These are phyloP conservation scores for Lithospermum erythrorhizon DNA, from an alignment of 257 asterid genomes.

Conservation along the genomic window DNA sequence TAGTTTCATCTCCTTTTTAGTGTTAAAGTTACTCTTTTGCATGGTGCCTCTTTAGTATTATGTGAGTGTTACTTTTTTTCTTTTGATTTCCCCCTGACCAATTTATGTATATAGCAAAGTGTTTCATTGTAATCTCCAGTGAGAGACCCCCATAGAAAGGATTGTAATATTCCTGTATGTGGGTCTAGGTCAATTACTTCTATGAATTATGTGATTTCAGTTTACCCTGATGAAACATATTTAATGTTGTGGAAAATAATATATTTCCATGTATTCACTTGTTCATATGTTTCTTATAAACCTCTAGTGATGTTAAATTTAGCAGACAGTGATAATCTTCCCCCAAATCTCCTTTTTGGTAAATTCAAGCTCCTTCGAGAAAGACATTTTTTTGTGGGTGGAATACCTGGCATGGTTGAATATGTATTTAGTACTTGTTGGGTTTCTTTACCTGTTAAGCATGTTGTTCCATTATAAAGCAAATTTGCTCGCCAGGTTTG, in stretches of 20 bases:
- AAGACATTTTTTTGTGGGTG: neutral
- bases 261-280: neutral
- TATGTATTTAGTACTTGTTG: neutral
- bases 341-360: neutral
- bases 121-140: neutral
- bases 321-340: neutral
- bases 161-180: neutral
- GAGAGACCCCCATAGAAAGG: neutral
- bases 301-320: neutral
- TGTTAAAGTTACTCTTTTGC: neutral
- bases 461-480: neutral
- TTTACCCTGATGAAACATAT: neutral
- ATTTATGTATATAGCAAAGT: neutral
- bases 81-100: neutral
- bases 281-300: neutral
- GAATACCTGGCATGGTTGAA: neutral
- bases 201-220: neutral
- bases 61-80: neutral
- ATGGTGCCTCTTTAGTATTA: too few species aligned
- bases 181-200: neutral
- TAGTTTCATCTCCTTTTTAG: slow-evolving; percentile 6
- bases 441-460: neutral
- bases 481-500: slow-evolving; percentile 48
- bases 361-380: neutral
- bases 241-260: neutral